Conservation (phyloP, 164 flowering plant species). For the Chimonanthus salicifolius region DNA sequence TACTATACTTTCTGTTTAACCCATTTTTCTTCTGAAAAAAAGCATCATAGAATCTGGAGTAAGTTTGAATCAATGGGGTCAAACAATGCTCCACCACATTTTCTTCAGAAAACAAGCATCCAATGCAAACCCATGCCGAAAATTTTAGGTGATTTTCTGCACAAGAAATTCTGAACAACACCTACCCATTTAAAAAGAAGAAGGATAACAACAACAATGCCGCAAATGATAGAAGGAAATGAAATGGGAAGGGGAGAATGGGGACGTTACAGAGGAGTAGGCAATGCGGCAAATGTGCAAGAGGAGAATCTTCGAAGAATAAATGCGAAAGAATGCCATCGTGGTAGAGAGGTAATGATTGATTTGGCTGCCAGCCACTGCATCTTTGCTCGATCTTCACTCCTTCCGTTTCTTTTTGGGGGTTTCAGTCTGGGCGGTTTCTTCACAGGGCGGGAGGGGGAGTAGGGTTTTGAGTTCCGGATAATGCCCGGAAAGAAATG, state of each 20-base stretch:
- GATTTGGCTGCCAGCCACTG: conserved; percentile 45
- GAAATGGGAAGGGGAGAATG: background rate
- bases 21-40: too few species aligned
- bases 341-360: conserved; percentile 41
- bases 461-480: background rate
- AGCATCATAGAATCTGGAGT: too few species aligned
- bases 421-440: background rate
- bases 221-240: background rate
- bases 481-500: too few species aligned
- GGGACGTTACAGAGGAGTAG: conserved; percentile 20
- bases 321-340: conserved; percentile 44
- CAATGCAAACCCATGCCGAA: too few species aligned
- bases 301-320: conserved; percentile 28
- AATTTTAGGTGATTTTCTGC: too few species aligned
- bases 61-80: too few species aligned
- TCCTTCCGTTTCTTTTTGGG: background rate
- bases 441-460: background rate
- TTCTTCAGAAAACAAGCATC: too few species aligned
- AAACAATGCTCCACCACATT: too few species aligned
- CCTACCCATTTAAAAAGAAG: background rate
- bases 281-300: conserved; percentile 15
- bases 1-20: too few species aligned
- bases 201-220: background rate
- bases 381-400: conserved; percentile 16
- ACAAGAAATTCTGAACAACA: too few species aligned